A percentile compares a stretch with the other conserved stretches of the same genome.
Conservation (phyloP, 768 basidiomycete genomes). For the Rhodotorula diobovata region DNA sequence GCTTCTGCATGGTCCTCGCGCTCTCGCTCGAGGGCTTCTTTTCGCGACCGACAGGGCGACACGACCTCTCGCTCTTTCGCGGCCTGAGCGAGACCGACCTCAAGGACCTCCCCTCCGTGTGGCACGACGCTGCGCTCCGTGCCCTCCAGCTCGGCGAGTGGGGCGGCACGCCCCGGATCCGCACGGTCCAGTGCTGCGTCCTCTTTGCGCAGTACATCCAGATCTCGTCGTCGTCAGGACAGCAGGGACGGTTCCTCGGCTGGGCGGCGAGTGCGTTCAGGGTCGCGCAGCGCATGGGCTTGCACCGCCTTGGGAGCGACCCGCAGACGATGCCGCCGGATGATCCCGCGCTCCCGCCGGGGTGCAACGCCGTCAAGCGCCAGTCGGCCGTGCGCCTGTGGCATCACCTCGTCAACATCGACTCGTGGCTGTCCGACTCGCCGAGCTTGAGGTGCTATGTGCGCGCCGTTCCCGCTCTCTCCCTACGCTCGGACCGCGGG, state of each 20-base stretch:
- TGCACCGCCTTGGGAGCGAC: constrained; percentile 31
- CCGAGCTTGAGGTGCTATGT: constrained; percentile 31
- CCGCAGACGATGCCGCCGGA: constrained; percentile 33
- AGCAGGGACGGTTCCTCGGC: constrained; percentile 28
- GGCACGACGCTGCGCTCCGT: constrained; percentile 38
- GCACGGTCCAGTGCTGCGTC: constrained; percentile 30
- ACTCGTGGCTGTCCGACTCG: constrained; percentile 31
- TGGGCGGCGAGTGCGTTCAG: constrained; percentile 33
- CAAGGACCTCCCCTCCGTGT: constrained; percentile 32
- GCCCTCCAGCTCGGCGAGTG: constrained; percentile 37
- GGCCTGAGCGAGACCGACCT: constrained; percentile 31
- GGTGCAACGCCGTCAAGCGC: constrained; percentile 30
- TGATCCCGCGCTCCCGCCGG: constrained; percentile 37
- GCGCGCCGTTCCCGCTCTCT: neutral
- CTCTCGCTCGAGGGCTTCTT: constrained; percentile 40
- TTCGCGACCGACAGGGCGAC: constrained; percentile 19
- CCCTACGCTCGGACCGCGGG: neutral
- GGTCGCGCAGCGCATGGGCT: constrained; percentile 30
- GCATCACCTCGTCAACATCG: constrained; percentile 26
- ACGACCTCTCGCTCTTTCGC: constrained; percentile 29
- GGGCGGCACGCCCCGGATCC: constrained; percentile 35
- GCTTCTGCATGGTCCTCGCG: constrained; percentile 39
- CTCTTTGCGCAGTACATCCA: constrained; percentile 29
- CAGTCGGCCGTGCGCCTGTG: constrained; percentile 30
- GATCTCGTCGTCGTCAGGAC: constrained; percentile 28